Base-by-base conservation (phyloP, 2,329 filamentous ascomycete species). In the Penicillium sp. region DNA sequence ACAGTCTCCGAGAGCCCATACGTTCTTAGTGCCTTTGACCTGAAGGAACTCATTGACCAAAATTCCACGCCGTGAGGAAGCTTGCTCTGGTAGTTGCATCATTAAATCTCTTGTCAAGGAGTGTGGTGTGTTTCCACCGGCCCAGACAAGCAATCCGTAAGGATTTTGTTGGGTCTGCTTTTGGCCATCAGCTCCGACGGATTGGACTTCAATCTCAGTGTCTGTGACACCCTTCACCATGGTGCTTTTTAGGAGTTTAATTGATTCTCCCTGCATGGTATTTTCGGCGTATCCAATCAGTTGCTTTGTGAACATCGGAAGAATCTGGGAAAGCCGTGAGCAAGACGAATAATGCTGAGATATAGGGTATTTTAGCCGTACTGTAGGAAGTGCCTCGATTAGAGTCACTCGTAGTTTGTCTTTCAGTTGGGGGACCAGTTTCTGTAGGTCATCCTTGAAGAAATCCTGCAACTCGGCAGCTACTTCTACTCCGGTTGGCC, bases 261-360 rank as follows among this genome's bases (percentile, higher is more conserved):
- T 99, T 72, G 91, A 92, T 78, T 99, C 94, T 80, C 99, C 94
- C 79, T 96, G 94, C 81, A 99, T 95, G 43, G 93, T 97, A 77
- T 92, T 93, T 79, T 99, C 94, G 66, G 94, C 99, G 82, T 99
- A 99, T 70, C 99, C 94, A 71, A 99, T 97, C 70, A 99, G 82
- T 77, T 96, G 91, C 84, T 97, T 97, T 74, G 91, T 96, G 83
- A 99, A 99, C 83, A 92, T 96, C 67, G 94, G 94, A 61, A 99
- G 84, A 48, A 81, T 92, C 74, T 95, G n/a, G n/a, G n/a, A n/a
- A n/a, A n/a, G n/a, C n/a, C n/a, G n/a, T n/a, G n/a, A n/a, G n/a
- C n/a, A n/a, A n/a, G n/a, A n/a, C n/a, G n/a, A n/a, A n/a, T n/a
- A n/a, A n/a, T n/a, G n/a, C n/a, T n/a, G n/a, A n/a, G n/a, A n/a